Base-by-base conservation (phyloP, 768 basidiomycete genomes). In the Hygrophorus russula region DNA sequence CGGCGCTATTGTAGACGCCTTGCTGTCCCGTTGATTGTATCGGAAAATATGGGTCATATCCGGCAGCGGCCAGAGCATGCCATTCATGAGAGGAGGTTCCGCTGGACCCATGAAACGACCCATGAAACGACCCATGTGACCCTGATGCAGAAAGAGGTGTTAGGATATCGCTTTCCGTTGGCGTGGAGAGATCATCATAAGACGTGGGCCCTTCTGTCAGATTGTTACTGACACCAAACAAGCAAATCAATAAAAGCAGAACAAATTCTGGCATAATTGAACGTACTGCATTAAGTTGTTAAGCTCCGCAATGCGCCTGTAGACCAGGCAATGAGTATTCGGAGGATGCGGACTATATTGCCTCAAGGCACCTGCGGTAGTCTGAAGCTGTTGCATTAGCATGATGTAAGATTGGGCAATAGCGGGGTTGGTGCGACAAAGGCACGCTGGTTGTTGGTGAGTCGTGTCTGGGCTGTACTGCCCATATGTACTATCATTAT, bases 1-100 rank as follows among this genome's bases (percentile, higher is more conserved):
- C 75, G 52, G 78, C 74, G 49, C 70, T 73, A 52, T 63, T 68
- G 58, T 78, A 78, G 50, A 80, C 38, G 44, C 44, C 72, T 41
- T 78, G 74, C 51, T 69, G 74, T 40, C 62, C 54, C 6, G 61
- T 45, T 34, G 70, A 61, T 47, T 33, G 34, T 10, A 78, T 65
- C 28, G 80, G 74, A 55, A 84, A 84, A 59, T 84, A 84, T 4
- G 82, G 68, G 43, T 78, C 81, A 60, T 80, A 83, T 27, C 73
- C 71, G 11, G 67, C 58, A 20, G 72, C 54, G 17, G 71, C 65
- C 56, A 79, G 65, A 45, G 71, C 65, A 50, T 67, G 73, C 80
- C 79, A 81, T 59, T 81, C 73, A 50, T 76, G 71, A 32, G 73
- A 71, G 44, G 74, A 68, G 52, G 73, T 71, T 56, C 65, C 71